phyloP scores from a whole-genome alignment of 768 basidiomycete species.

The Lactarius trivialis region DNA sequence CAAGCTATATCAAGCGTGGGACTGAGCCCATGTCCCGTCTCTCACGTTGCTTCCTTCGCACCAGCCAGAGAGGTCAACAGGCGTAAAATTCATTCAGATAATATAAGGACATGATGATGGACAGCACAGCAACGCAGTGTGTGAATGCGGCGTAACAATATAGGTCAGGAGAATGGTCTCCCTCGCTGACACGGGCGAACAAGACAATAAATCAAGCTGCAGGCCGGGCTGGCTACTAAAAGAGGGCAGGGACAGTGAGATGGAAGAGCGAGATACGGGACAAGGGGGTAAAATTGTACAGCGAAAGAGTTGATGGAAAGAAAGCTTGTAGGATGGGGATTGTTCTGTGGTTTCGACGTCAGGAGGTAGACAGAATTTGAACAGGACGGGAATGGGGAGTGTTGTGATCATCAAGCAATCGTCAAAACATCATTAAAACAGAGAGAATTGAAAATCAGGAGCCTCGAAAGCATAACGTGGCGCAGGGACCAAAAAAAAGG shows the following conservation, averaged over 20 bases:
- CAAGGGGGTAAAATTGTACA: constrained; percentile 16
- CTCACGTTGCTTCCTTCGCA: background rate
- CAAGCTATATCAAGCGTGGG: background rate
- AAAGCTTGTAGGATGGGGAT: constrained; percentile 13
- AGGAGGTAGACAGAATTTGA: constrained; percentile 5
- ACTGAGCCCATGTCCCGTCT: background rate
- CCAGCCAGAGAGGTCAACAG: background rate
- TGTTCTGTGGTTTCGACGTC: constrained; percentile 13
- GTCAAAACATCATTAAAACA: constrained; percentile 18
- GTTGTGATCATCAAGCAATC: constrained; percentile 17
- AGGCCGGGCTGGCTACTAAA: constrained; percentile 29
- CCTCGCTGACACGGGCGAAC: constrained; percentile 19
- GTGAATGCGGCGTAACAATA: constrained; percentile 20
- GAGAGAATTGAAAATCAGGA: background rate
- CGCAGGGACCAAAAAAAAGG: background rate
- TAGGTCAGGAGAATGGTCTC: constrained; percentile 26
- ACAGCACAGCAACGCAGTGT: constrained; percentile 21
- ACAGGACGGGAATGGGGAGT: background rate
- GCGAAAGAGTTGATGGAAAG: constrained; percentile 13
- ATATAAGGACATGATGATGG: constrained; percentile 30
- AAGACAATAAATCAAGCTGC: constrained; percentile 34
- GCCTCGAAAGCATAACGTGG: constrained; percentile 20
- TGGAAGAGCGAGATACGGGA: constrained; percentile 22
- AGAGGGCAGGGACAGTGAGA: constrained; percentile 24
- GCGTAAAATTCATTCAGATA: constrained; percentile 25